Conservation (phyloP, 2,329 filamentous ascomycete genomes). For the Verticillium nubilum region DNA sequence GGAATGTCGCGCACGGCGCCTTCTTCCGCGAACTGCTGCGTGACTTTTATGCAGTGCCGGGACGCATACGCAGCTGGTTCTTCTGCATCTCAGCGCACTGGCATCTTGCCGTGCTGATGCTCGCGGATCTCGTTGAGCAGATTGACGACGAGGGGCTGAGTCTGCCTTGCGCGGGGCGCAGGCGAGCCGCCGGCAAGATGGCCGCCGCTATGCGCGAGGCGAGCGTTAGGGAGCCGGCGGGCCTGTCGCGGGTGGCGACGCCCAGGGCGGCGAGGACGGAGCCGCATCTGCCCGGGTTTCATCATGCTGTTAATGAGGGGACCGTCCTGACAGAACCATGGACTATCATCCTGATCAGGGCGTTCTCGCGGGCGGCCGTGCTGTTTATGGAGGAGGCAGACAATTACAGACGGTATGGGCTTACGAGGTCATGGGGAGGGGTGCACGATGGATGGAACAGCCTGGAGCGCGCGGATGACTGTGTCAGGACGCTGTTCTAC, state of each 20-base stretch:
- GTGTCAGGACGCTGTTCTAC: slow-evolving; percentile 46
- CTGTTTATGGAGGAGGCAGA: slow-evolving; percentile 29
- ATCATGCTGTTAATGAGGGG: slow-evolving; percentile 47
- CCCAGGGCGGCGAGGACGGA: slow-evolving; percentile 17
- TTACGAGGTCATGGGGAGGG: background rate
- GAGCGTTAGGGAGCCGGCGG: slow-evolving; percentile 40
- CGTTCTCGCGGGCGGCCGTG: slow-evolving; percentile 42
- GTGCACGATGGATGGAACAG: background rate
- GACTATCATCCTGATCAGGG: slow-evolving; percentile 49
- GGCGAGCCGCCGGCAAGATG: slow-evolving; percentile 23
- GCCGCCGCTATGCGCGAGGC: slow-evolving; percentile 32
- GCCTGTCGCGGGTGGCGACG: slow-evolving; percentile 41
- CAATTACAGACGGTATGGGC: slow-evolving; percentile 4
- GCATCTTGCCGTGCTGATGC: slow-evolving; percentile 49
- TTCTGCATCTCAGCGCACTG: slow-evolving; percentile 52
- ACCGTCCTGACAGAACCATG: slow-evolving; percentile 56
- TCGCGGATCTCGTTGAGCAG: slow-evolving; percentile 47
- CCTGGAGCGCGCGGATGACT: slow-evolving; percentile 26
- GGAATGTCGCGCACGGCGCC: slow-evolving; percentile 44
- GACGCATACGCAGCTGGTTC: slow-evolving; percentile 55
- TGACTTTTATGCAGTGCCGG: slow-evolving; percentile 42
- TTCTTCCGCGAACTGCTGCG: slow-evolving; percentile 47
- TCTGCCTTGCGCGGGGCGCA: slow-evolving; percentile 16
- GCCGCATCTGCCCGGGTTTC: slow-evolving; percentile 35
- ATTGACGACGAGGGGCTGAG: slow-evolving; percentile 35